phyloP scores from a whole-genome alignment of 139 green algal genomes.

The Micractinium sp. region DNA sequence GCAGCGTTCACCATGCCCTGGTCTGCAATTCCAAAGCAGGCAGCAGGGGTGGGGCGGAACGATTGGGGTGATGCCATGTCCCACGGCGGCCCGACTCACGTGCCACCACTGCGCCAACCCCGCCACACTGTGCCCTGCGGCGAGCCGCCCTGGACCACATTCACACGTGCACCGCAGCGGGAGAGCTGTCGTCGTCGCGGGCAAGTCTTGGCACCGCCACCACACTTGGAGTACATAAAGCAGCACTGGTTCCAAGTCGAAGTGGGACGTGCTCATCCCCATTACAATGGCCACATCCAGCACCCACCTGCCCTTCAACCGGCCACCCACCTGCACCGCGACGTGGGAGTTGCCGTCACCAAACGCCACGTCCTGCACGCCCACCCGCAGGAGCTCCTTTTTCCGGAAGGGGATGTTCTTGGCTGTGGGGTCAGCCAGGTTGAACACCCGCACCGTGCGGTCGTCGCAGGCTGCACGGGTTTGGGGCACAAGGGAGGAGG shows the following conservation, averaged over 20 bases:
- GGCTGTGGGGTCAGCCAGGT: conserved; percentile 1
- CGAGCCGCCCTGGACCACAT: no score
- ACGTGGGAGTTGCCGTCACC: conserved; percentile 10
- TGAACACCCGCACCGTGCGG: conserved; percentile 40
- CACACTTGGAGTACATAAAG: no score
- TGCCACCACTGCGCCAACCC: no score
- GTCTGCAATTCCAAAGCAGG: neutral
- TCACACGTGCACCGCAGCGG: neutral
- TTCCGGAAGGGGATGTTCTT: conserved; percentile 41
- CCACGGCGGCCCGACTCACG: no score
- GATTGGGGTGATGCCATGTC: no score
- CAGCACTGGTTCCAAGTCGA: no score
- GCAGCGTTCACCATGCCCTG: conserved; percentile 38
- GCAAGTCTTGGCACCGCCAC: no score
- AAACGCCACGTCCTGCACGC: conserved; percentile 45
- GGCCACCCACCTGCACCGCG: conserved; percentile 26
- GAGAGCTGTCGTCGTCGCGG: neutral
- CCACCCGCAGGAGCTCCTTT: conserved; percentile 37
- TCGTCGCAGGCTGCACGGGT: conserved; percentile 39
- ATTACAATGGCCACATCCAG: no score
- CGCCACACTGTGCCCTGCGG: no score
- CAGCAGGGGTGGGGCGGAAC: neutral
- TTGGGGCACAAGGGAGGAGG: neutral
- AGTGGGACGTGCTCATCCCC: no score
- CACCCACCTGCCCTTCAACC: neutral